A percentile compares a stretch with the other conserved stretches of the same genome.
These are phyloP conservation scores for Bryopsis sp. DNA, from an alignment of 139 green algal genomes.

Conservation along the genomic window DNA sequence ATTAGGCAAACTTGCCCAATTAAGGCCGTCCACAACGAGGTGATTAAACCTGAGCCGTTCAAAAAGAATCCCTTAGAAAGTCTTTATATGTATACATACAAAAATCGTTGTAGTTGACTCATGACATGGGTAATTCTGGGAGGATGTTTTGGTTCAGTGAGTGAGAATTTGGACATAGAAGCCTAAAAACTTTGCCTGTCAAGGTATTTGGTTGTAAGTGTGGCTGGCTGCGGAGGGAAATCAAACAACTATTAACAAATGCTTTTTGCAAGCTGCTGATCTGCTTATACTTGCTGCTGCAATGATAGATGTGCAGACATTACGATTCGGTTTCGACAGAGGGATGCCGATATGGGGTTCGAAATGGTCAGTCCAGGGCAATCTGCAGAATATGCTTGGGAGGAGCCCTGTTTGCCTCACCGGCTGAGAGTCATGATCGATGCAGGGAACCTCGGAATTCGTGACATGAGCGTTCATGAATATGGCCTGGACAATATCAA, in stretches of 20 bases:
- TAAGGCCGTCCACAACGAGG: neutral
- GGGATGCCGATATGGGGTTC: conserved; percentile 19
- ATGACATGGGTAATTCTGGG: too few relatives aligned
- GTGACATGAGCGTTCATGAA: conserved; percentile 21
- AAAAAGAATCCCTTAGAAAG: too few relatives aligned
- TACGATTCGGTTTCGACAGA: conserved; percentile 31
- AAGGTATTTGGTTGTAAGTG: too few relatives aligned
- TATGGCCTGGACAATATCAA: conserved; percentile 39
- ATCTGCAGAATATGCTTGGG: conserved; percentile 33
- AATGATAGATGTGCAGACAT: conserved; percentile 25
- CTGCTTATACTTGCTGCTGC: neutral
- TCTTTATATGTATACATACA: too few relatives aligned
- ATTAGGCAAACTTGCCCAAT: too few relatives aligned
- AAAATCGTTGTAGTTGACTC: too few relatives aligned
- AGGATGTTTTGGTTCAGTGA: too few relatives aligned
- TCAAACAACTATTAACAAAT: too few relatives aligned
- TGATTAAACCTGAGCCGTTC: too few relatives aligned
- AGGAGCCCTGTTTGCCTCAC: conserved; percentile 23
- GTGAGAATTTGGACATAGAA: too few relatives aligned
- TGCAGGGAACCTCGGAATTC: neutral
- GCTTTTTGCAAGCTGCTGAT: neutral
- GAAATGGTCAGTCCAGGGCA: conserved; percentile 21
- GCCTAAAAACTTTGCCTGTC: too few relatives aligned
- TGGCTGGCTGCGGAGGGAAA: too few relatives aligned
- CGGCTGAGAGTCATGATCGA: conserved; percentile 19